These are phyloP conservation scores for Phoma sp. DNA, from an alignment of 2,329 filamentous ascomycete genomes.

Conservation along the genomic window DNA sequence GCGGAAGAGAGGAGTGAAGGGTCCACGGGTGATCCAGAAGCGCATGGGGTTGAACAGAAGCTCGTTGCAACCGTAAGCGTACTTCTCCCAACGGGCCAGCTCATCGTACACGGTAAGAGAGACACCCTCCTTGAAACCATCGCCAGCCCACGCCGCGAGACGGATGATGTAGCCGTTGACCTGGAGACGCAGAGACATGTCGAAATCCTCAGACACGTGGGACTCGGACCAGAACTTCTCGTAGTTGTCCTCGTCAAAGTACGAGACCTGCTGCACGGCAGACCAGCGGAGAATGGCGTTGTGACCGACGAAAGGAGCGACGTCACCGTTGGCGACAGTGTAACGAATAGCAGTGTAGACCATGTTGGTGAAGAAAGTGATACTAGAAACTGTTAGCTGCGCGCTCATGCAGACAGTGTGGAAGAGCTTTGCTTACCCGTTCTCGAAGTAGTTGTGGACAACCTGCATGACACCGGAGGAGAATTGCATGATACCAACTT, in stretches of 20 bases:
- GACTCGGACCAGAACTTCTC: constrained; percentile 75
- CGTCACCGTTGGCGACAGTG: constrained; percentile 71
- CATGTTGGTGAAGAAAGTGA: constrained; percentile 78
- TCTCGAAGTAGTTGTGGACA: constrained; percentile 72
- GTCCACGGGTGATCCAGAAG: constrained; percentile 65
- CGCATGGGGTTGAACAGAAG: constrained; percentile 71
- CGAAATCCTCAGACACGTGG: constrained; percentile 78
- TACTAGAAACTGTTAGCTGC: constrained; percentile 44
- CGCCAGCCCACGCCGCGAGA: constrained; percentile 69
- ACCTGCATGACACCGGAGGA: constrained; percentile 78
- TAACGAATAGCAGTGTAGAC: constrained; percentile 75
- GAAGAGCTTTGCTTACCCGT: constrained; percentile 47
- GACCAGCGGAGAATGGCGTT: constrained; percentile 77
- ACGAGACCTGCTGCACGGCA: constrained; percentile 64
- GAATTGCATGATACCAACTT: constrained; percentile 79
- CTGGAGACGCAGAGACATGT: constrained; percentile 74
- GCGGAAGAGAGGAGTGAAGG: constrained; percentile 68
- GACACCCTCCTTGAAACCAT: constrained; percentile 74
- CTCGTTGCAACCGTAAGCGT: constrained; percentile 73
- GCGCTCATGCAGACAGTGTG: not conserved
- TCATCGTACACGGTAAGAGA: constrained; percentile 75
- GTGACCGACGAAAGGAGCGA: constrained; percentile 76
- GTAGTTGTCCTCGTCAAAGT: constrained; percentile 62
- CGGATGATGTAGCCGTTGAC: constrained; percentile 71
- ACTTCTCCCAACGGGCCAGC: constrained; percentile 60